Percentiles rank a stretch among this genome's conserved stretches.
Conservation (phyloP, 176 grass and related monocot species). For the Zizania latifolia region DNA sequence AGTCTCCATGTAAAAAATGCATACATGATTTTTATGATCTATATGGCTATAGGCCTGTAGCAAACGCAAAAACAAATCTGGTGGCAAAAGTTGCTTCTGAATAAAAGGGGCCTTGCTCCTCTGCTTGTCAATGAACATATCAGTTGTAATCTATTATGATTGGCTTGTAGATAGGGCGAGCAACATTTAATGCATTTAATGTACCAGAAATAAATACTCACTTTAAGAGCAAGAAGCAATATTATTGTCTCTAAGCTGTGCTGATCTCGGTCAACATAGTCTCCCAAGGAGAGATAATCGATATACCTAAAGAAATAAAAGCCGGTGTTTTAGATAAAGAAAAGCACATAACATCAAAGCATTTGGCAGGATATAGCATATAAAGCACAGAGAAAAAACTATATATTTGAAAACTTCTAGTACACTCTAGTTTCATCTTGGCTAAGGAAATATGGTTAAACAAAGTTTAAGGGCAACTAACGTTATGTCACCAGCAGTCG, state of each 20-base stretch:
- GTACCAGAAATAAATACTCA: conserved; percentile 30
- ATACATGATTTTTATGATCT: too few species aligned
- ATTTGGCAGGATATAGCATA: neutral
- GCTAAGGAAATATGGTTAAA: conserved; percentile 12
- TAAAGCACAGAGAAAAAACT: neutral
- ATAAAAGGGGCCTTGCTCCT: too few species aligned
- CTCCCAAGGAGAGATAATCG: conserved; percentile 97
- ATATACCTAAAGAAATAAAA: conserved; percentile 67
- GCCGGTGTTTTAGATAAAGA: neutral
- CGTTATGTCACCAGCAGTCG: conserved; percentile 93
- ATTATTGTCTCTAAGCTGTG: conserved; percentile 97
- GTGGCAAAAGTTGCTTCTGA: too few species aligned
- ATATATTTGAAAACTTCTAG: neutral
- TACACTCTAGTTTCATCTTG: neutral
- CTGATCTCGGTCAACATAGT: conserved; percentile 97
- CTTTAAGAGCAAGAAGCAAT: conserved; percentile 93
- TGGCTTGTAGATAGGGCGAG: too few species aligned
- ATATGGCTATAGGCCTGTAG: too few species aligned
- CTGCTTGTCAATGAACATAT: too few species aligned
- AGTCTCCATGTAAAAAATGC: too few species aligned
- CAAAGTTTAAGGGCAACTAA: conserved; percentile 40
- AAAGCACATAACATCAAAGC: conserved; percentile 13
- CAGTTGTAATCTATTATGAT: too few species aligned
- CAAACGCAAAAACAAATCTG: too few species aligned
- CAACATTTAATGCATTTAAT: conserved; percentile 2